Evolutionary conservation across 257 asterid species (phyloP).

Genomic region (Solanum tarijense): DNA sequence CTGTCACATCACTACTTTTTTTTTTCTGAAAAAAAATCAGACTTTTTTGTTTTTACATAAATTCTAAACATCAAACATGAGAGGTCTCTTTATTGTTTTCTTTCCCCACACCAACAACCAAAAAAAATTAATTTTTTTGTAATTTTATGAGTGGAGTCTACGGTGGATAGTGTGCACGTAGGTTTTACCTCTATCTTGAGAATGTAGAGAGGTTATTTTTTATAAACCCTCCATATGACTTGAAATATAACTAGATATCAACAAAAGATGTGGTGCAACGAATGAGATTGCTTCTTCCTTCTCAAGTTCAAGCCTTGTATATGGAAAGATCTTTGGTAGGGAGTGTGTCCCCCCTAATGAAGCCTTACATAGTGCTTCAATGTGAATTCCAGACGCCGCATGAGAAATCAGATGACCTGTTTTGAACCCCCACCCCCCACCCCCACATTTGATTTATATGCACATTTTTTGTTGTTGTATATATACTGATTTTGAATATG

Average conservation of each 20-base stretch:
- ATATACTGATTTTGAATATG: background rate
- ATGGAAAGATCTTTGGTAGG: too few species aligned
- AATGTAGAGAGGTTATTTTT: background rate
- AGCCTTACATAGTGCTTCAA: too few species aligned
- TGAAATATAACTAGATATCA: background rate
- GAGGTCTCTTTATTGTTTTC: background rate
- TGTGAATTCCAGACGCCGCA: too few species aligned
- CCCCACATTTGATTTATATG: too few species aligned
- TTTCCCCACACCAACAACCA: background rate
- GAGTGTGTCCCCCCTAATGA: too few species aligned
- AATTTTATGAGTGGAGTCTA: background rate
- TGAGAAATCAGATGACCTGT: too few species aligned
- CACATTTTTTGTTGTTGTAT: background rate
- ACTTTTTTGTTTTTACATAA: background rate
- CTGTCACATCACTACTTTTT: background rate
- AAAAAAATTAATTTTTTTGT: background rate
- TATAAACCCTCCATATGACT: background rate
- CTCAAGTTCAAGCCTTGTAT: too few species aligned
- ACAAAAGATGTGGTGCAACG: too few species aligned
- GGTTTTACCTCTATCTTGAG: background rate
- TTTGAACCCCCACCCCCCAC: too few species aligned
- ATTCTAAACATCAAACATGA: background rate
- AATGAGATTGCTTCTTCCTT: too few species aligned
- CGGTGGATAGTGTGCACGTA: fast-evolving
- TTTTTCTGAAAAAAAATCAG: background rate